Evolutionary conservation across 352 stramenopile genomes (phyloP).

Genomic region (Globisporangium canariense): DNA sequence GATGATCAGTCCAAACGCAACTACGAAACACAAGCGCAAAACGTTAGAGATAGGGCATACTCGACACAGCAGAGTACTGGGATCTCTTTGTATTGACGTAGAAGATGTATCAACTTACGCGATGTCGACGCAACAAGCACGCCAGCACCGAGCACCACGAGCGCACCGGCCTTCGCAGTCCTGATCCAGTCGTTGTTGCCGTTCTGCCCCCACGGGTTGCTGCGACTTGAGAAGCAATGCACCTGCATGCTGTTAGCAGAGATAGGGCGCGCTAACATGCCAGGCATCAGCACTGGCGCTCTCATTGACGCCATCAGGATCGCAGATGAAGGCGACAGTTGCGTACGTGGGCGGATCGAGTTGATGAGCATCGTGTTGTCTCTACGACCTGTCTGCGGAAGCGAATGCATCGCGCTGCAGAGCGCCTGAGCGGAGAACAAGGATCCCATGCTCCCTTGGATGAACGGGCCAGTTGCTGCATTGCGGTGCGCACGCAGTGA

Average conservation of each 20-base stretch:
- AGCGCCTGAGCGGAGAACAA: background rate
- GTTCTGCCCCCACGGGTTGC: slow-evolving; percentile 35
- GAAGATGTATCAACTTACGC: slow-evolving; percentile 30
- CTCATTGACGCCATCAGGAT: slow-evolving; percentile 1
- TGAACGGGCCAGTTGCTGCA: background rate
- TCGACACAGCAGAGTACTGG: background rate
- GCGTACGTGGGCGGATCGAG: background rate
- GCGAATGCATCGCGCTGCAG: slow-evolving; percentile 2
- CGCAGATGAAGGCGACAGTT: background rate
- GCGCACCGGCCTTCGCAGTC: slow-evolving; percentile 54
- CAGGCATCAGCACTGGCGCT: background rate
- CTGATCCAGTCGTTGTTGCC: slow-evolving; percentile 43
- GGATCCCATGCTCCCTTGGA: background rate
- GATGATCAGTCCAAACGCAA: slow-evolving; percentile 72
- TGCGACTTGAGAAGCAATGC: slow-evolving; percentile 29
- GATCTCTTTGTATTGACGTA: background rate
- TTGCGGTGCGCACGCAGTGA: background rate
- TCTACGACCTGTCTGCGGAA: background rate
- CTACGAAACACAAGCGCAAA: slow-evolving; percentile 18
- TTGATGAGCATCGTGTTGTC: background rate
- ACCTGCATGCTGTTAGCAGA: slow-evolving; percentile 16
- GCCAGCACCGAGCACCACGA: slow-evolving; percentile 56
- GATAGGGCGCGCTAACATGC: background rate
- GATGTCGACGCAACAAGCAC: slow-evolving; percentile 59
- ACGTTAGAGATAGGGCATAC: background rate